These are phyloP conservation scores for Chlamydomonas applanata DNA, from an alignment of 139 green algal genomes.

Conservation along the genomic window DNA sequence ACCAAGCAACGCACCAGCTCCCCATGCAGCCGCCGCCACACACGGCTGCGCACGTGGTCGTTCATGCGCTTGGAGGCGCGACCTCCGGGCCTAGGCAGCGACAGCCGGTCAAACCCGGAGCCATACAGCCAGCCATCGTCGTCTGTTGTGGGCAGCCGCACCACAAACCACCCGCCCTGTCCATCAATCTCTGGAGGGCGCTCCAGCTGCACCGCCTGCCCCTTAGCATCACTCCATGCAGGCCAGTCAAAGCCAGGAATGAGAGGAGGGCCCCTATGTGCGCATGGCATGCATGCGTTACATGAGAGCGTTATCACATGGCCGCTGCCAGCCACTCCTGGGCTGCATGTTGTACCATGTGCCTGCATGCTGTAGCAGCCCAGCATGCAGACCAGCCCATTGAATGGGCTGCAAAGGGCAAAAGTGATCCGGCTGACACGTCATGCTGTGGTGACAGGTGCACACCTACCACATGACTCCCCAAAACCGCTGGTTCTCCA, in stretches of 20 bases:
- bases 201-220: constrained; percentile 17
- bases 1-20: constrained; percentile 16
- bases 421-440: no score
- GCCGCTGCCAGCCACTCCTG: no score
- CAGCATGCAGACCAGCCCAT: background rate
- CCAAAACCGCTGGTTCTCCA: constrained; percentile 16
- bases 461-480: constrained; percentile 1
- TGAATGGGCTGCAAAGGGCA: no score
- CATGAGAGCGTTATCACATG: no score
- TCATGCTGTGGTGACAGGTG: no score
- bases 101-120: constrained; percentile 45
- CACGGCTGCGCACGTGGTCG: constrained; percentile 47
- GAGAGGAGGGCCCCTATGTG: constrained; percentile 26
- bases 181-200: constrained; percentile 32
- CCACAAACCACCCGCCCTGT: constrained; percentile 45
- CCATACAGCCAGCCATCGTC: constrained; percentile 62
- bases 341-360: no score
- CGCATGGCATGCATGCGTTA: background rate
- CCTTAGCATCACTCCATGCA: constrained; percentile 27
- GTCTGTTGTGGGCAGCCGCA: constrained; percentile 49
- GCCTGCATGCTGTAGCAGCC: background rate
- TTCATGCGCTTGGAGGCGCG: constrained; percentile 53
- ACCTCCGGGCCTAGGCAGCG: constrained; percentile 42
- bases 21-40: constrained; percentile 40
- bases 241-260: constrained; percentile 40